These are phyloP conservation scores for Ustilago lituana DNA, from an alignment of 1,284 basidiomycete genomes.

Conservation along the genomic window DNA sequence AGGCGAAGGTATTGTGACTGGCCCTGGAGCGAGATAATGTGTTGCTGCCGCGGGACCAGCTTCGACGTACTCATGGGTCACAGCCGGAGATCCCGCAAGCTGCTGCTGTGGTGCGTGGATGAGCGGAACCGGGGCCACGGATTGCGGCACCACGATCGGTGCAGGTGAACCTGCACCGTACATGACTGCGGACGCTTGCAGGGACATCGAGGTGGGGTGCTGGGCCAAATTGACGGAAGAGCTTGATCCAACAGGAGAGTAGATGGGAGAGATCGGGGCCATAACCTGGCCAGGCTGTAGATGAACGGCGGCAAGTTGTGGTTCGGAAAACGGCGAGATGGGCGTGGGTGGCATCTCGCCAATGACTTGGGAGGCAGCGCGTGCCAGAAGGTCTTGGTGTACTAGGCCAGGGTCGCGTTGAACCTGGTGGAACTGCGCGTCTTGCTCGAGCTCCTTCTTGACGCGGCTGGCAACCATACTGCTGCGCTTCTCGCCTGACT, in stretches of 20 bases:
- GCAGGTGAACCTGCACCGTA: conserved; percentile 9
- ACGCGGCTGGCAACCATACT: conserved; percentile 49
- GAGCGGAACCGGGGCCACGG: conserved; percentile 9
- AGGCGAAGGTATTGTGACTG: not conserved
- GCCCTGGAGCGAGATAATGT: conserved; percentile 4
- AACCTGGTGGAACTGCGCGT: conserved; percentile 54
- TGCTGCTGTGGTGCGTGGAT: conserved; percentile 14
- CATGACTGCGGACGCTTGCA: conserved; percentile 24
- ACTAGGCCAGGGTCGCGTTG: conserved; percentile 46
- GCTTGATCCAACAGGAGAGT: conserved; percentile 33
- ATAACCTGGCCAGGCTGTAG: conserved; percentile 41
- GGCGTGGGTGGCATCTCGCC: conserved; percentile 43
- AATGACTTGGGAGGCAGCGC: conserved; percentile 59
- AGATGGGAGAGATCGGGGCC: conserved; percentile 33
- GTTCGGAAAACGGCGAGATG: conserved; percentile 15
- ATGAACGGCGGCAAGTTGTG: conserved; percentile 16
- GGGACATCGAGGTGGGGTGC: conserved; percentile 19
- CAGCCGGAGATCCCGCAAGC: not conserved
- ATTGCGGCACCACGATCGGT: conserved; percentile 10
- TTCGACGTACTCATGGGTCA: conserved; percentile 2
- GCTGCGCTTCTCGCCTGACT: conserved; percentile 30
- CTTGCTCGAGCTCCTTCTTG: conserved; percentile 58
- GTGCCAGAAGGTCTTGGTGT: conserved; percentile 49
- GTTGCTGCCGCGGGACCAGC: conserved; percentile 3
- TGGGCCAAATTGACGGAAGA: conserved; percentile 36